Evolutionary conservation across 169 alveolate genomes (phyloP), one percentile per base, ranked within the genome.

Genomic region (Cryptosporidium sp.): DNA sequence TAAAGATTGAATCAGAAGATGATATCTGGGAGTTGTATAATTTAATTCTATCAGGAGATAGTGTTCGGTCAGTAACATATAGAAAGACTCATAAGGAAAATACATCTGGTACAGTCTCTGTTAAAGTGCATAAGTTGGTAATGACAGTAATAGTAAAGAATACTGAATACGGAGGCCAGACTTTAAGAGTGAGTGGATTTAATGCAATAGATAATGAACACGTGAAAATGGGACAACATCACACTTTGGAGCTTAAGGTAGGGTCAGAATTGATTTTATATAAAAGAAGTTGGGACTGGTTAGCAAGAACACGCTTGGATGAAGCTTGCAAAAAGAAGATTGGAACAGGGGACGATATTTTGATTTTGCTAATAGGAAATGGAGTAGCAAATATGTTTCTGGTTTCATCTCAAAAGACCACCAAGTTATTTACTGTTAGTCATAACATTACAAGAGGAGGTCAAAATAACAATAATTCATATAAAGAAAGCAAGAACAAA

Each of bases 261-360:
- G 89, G 75, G 26, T 62, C 80, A 44, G 89, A 80, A 23, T 39
- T 80, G 58, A 62, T 80, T 39, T 48, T 80, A 26, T 80, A 80
- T 60, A 80, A 80, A 29, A 60, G 75, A 26, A 42, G 29, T n/a
- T 80, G 89, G 89, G 89, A 80, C 51, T 80, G 89, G 89, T 18
- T 80, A 33, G 56, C 75, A 29, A 60, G 68, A 51, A 62, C 52
- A 29, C 73, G 75, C 12, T 29, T 80, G n/a, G 56, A 37, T 12
- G 89, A 80, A 26, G 62, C 61, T 23, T 61, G 69, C 16, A 65
- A 65, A 14, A 65, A 80, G 62, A 62, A 60, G 44, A 31, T 42
- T 21, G 89, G 73, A 5, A 7, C 73, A 1, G 52, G 52, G 18
- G 68, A 80, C 14, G 89, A 80, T 39, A 80, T 80, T 26, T 62